Evolutionary conservation across 2,329 filamentous ascomycete species (phyloP), one percentile per base, ranked within the genome.

Genomic region (Acrodontium crateriforme): DNA sequence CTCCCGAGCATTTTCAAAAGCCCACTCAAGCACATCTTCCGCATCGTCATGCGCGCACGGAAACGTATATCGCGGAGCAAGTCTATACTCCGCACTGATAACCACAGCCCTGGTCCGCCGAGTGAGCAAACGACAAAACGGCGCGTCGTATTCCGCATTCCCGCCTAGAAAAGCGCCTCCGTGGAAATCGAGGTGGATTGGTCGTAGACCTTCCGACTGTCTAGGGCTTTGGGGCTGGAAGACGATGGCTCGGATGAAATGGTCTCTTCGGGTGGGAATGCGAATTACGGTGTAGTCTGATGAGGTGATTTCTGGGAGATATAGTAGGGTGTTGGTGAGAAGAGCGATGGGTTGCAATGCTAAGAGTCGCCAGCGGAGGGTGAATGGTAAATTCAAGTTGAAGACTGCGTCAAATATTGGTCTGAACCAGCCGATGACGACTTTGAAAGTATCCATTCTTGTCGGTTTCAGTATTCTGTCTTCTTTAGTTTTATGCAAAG

Each of bases 161-260:
- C 56, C 62, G 14, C 56, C 58, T 9, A 65, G 40, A 40, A 62
- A 63, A 11, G 39, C 59, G 3, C 61, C 60, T 15, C 54, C 50
- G 32, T 65, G 60, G 18, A 60, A 50, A 29, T 62, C 51, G 23
- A 64, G 42, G 33, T 63, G 60, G 4, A 66, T 40, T 0, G 60
- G 61, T 13, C 55, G 5, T 29, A 30, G 2, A 33, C 32, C 1
- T 38, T 12, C 2, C 42, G 7, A 13, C 6, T 6, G 11, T 49
- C 44, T n/a, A n/a, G n/a, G n/a, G n/a, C n/a, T n/a, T n/a, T n/a
- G n/a, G n/a, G n/a, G n/a, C n/a, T n/a, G n/a, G 39, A 57, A 60
- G n/a, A 61, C 37, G 9, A 60, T 35, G 3, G 46, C 45, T 2
- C 54, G 50, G 3, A 54, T 25, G 11, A 39, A 36, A 6, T 42